Evolutionary conservation across 371 early-diverging fungal species (phyloP).

Genomic region (Haplosporangium sp.): DNA sequence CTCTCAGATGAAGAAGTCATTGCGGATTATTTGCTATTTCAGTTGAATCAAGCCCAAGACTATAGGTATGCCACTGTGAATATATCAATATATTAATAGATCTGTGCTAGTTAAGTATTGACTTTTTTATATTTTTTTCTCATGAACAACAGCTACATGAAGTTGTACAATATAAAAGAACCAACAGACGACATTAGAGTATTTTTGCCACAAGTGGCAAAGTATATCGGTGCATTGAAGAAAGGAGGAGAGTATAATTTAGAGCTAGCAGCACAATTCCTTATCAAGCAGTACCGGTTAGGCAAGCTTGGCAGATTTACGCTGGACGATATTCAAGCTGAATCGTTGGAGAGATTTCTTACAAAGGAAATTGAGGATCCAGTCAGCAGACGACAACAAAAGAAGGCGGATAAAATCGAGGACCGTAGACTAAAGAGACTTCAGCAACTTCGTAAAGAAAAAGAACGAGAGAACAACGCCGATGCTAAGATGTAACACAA

Average conservation of each 20-base stretch:
- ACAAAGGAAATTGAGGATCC: conserved; percentile 26
- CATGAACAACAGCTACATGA: conserved; percentile 54
- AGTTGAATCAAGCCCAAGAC: conserved; percentile 73
- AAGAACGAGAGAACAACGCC: conserved; percentile 19
- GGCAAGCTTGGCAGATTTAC: conserved; percentile 81
- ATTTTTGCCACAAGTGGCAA: conserved; percentile 72
- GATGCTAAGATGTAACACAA: conserved; percentile 14
- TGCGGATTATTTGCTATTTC: conserved; percentile 90
- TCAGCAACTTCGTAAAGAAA: conserved; percentile 30
- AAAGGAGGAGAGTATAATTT: conserved; percentile 78
- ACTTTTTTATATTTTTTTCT: neutral
- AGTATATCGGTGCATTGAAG: conserved; percentile 81
- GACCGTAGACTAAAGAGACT: conserved; percentile 45
- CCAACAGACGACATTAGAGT: conserved; percentile 79
- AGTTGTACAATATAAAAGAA: conserved; percentile 59
- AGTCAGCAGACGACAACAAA: conserved; percentile 63
- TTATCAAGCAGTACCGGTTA: conserved; percentile 78
- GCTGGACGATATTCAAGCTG: conserved; percentile 74
- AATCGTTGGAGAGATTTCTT: conserved; percentile 65
- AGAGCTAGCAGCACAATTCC: conserved; percentile 75
- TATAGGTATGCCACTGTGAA: conserved; percentile 43
- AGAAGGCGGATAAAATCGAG: conserved; percentile 66
- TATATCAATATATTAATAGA: neutral
- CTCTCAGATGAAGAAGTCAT: conserved; percentile 84
- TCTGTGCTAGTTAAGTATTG: neutral